Conservation (phyloP, 192 early-diverging fungal species). For the Funneliformis geosporum region DNA sequence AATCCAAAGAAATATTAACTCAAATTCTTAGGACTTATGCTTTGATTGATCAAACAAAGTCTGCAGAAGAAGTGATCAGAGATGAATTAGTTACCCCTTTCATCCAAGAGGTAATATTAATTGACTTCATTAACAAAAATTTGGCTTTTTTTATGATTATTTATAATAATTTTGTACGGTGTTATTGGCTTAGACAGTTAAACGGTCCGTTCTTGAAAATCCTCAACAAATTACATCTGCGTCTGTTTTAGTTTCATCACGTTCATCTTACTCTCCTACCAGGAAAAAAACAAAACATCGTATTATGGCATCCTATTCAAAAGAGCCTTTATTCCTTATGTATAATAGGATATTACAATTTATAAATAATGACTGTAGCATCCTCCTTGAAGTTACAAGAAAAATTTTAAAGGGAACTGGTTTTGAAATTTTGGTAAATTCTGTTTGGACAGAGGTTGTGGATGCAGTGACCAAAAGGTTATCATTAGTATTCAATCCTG, state of each 20-base stretch:
- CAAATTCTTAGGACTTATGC: slow-evolving; percentile 77
- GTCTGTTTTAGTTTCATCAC: neutral
- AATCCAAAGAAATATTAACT: slow-evolving; percentile 52
- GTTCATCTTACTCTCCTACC: neutral
- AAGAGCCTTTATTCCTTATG: slow-evolving; percentile 53
- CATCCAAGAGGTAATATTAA: slow-evolving; percentile 49
- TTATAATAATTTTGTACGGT: neutral
- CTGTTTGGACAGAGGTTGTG: slow-evolving; percentile 57
- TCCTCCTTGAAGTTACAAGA: slow-evolving; percentile 58
- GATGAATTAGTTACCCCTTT: slow-evolving; percentile 57
- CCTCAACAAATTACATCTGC: slow-evolving; percentile 28
- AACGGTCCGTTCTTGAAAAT: slow-evolving; percentile 34
- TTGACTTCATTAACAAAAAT: neutral
- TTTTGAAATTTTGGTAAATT: slow-evolving; percentile 64
- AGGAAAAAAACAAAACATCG: slow-evolving; percentile 11
- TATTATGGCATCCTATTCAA: neutral
- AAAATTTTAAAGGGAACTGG: slow-evolving; percentile 59
- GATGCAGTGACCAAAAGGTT: slow-evolving; percentile 52
- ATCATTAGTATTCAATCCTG: slow-evolving; percentile 58
- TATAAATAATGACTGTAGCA: slow-evolving; percentile 47
- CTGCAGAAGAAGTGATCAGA: slow-evolving; percentile 66
- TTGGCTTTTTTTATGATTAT: neutral
- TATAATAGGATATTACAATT: slow-evolving; percentile 61
- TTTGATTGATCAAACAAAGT: slow-evolving; percentile 65
- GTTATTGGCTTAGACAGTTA: neutral